Base-by-base conservation (phyloP, 176 grass and related monocot genomes). In the Rhynchospora pubera region DNA sequence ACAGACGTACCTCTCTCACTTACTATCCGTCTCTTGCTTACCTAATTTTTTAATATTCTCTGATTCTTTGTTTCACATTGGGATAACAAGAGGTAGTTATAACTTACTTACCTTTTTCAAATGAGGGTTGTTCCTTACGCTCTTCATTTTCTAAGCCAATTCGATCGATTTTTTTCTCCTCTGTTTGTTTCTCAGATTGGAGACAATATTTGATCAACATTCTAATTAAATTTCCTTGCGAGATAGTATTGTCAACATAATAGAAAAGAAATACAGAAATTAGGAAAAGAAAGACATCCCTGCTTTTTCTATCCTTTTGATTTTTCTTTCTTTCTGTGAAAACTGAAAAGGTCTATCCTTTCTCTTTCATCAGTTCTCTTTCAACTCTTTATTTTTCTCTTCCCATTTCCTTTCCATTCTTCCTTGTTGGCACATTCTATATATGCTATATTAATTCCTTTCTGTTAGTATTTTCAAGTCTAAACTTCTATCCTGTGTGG, bases 21-120 rank as follows among this genome's bases (percentile, higher is more conserved):
- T 1, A 30, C 22, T 23, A 0, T 70, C 16, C 9, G 4, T 72
- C 0, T 13, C 21, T 28, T 50, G 4, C 8, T 8, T 51, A 55
- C 47, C 72, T 76, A 55, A 32, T 50, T 76, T 70, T 75, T 28
- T 51, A 53, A 76, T 53, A 32, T 30, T 76, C 48, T 19, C 42
- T 32, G 9, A 11, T 55, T 76, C 48, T 55, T 55, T 76, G 47
- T 76, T 53, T 76, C 47, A 76, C 70, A 75, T 75, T 75, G 48
- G 48, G 23, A 76, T 30, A 76, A 51, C 22, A 76, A 11, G 48
- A 53, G 24, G 50, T 19, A 4, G 23, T 76, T 55, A 53, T 75
- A 52, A 6, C 45, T 75, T 75, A 39, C 26, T 39, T 39, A 39
- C 1, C 34, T 39, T 3, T n/a, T 52, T 30, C 15, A 75, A 55